phyloP scores from a whole-genome alignment of 371 early-diverging fungal species.

The Apophysomyces sp. region DNA sequence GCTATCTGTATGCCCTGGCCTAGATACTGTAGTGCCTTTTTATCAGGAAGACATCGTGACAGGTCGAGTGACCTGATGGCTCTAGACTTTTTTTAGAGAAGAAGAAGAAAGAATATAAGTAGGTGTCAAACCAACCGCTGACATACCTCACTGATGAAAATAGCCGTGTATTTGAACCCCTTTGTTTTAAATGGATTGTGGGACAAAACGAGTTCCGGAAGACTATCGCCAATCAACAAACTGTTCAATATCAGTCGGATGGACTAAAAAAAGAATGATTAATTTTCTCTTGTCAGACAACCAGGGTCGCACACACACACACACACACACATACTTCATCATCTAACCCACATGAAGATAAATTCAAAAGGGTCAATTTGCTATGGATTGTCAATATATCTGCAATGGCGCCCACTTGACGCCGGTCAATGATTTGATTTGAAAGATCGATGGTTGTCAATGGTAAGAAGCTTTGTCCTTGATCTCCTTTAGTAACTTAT shows the following conservation, averaged over 20 bases:
- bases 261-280: slow-evolving; percentile 21
- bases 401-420: slow-evolving; percentile 54
- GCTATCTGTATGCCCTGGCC: slow-evolving; percentile 54
- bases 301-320: background rate
- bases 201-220: slow-evolving; percentile 26
- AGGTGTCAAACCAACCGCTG: background rate
- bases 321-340: slow-evolving; percentile 25
- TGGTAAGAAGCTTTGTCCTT: slow-evolving; percentile 16
- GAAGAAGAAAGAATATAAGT: background rate
- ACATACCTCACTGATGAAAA: slow-evolving; percentile 44
- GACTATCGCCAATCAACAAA: slow-evolving; percentile 32
- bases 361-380: slow-evolving; percentile 23
- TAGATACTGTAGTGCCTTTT: slow-evolving; percentile 54
- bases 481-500: background rate
- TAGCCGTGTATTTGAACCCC: slow-evolving; percentile 44
- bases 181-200: slow-evolving; percentile 37
- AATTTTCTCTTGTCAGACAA: background rate
- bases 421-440: slow-evolving; percentile 34
- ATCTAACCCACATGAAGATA: slow-evolving; percentile 35
- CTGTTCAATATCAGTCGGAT: slow-evolving; percentile 39
- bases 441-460: slow-evolving; percentile 48
- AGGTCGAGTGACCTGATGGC: slow-evolving; percentile 34
- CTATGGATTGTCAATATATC: slow-evolving; percentile 43
- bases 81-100: slow-evolving; percentile 27
- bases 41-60: slow-evolving; percentile 45